A percentile compares a stretch with the other conserved stretches of the same genome.
These are phyloP conservation scores for Tribonema minus DNA, from an alignment of 108 stramenopile genomes.

Conservation along the genomic window DNA sequence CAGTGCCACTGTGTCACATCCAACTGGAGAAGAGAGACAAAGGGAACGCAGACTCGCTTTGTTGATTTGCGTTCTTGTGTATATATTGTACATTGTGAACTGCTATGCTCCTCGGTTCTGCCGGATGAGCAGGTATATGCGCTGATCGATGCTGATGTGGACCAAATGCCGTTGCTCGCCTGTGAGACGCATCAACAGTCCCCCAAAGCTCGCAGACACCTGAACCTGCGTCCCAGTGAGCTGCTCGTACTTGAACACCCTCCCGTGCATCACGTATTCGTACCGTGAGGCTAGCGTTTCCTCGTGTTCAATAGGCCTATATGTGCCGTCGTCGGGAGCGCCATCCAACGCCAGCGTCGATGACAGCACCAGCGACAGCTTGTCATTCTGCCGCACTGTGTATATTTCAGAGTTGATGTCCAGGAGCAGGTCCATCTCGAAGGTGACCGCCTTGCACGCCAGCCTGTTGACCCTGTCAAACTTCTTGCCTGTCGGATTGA, in stretches of 20 bases:
- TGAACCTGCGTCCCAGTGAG: constrained; percentile 69
- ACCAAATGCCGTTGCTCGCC: constrained; percentile 85
- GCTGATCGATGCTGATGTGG: constrained; percentile 79
- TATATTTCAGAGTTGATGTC: constrained; percentile 80
- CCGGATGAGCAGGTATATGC: constrained; percentile 73
- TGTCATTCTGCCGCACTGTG: constrained; percentile 71
- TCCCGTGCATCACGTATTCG: constrained; percentile 96
- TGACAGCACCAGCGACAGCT: constrained; percentile 81
- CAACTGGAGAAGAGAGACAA: too few species aligned
- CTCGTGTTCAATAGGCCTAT: constrained; percentile 61
- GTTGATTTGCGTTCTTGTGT: too few species aligned
- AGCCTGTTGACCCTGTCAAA: constrained; percentile 77
- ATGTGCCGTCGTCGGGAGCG: constrained; percentile 82
- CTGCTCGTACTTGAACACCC: constrained; percentile 83
- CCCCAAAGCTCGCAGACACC: constrained; percentile 82
- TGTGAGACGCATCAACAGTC: constrained; percentile 84
- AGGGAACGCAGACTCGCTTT: too few species aligned
- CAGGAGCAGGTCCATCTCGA: constrained; percentile 86
- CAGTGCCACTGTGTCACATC: too few species aligned
- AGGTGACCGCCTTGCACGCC: constrained; percentile 80
- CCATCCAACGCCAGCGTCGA: constrained; percentile 87
- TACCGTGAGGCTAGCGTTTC: constrained; percentile 84
- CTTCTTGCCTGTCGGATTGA: constrained; percentile 82
- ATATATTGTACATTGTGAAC: too few species aligned
- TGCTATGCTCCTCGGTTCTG: too few species aligned